Conservation (phyloP, 148 eudicot genomes). For the Vaccinium darrowii region DNA sequence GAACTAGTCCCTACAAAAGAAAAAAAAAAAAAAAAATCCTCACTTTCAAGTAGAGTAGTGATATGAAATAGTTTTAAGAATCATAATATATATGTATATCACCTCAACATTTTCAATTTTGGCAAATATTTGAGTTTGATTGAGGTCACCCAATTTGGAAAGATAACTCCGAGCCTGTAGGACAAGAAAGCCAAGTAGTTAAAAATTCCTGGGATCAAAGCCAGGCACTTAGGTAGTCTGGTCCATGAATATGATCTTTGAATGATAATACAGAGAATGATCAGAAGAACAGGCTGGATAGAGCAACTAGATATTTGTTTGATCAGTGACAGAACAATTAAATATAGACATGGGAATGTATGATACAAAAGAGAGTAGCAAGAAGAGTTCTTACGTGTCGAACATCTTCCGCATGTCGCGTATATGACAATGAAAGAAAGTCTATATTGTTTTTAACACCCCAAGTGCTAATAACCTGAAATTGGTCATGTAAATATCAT, state of each 20-base stretch:
- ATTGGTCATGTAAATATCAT: conserved; percentile 13
- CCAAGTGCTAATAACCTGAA: conserved; percentile 86
- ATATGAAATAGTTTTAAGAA: background rate
- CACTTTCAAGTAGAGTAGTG: background rate
- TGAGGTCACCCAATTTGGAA: conserved; percentile 71
- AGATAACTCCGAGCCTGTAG: conserved; percentile 74
- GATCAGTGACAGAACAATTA: background rate
- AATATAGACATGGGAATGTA: background rate
- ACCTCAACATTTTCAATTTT: conserved; percentile 95
- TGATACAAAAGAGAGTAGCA: conserved; percentile 14
- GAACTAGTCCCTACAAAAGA: conserved; percentile 64
- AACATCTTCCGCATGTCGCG: conserved; percentile 95
- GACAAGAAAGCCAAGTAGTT: background rate
- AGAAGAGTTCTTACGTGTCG: conserved; percentile 57
- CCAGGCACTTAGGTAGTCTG: background rate
- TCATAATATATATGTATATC: conserved; percentile 7
- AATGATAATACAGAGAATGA: background rate
- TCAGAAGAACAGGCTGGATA: background rate
- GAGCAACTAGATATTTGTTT: background rate
- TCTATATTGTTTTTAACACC: conserved; percentile 90
- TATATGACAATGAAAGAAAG: conserved; percentile 80
- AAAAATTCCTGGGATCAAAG: background rate
- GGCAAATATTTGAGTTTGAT: conserved; percentile 88
- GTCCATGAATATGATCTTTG: background rate
- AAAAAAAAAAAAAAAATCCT: conserved; percentile 3